Percentiles rank a stretch among this genome's conserved stretches.
Conservation (phyloP, 73 alveolate species). For the Tetrahymena elliotti region DNA sequence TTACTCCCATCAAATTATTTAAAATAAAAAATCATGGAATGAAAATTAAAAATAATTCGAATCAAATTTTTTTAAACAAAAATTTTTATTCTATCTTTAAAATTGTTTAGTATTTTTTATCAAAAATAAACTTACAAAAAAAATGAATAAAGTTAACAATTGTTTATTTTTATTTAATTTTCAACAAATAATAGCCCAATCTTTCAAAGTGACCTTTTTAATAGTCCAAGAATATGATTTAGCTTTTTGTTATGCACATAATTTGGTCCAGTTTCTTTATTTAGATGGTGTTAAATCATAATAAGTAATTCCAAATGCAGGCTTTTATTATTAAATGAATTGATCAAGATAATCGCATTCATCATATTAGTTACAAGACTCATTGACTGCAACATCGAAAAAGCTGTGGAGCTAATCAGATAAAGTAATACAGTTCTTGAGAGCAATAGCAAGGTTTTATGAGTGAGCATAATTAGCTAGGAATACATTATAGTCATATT, state of each 20-base stretch:
- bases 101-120: too few species aligned
- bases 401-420: not conserved
- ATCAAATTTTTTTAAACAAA: too few species aligned
- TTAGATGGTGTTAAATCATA: not conserved
- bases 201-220: not conserved
- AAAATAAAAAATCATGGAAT: too few species aligned
- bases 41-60: too few species aligned
- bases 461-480: slow-evolving; percentile 1
- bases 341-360: not conserved
- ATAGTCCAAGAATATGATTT: not conserved
- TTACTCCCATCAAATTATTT: too few species aligned
- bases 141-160: not conserved
- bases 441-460: not conserved
- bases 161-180: not conserved
- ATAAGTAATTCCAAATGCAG: not conserved
- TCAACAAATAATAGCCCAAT: not conserved
- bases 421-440: not conserved
- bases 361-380: not conserved
- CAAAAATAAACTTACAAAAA: not conserved
- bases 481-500: not conserved
- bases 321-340: not conserved
- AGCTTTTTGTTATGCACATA: not conserved
- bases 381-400: slow-evolving; percentile 7
- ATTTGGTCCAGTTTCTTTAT: not conserved
- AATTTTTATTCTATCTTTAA: too few species aligned